Base-by-base conservation (phyloP, 352 stramenopile species). In the Globisporangium apiculatum region DNA sequence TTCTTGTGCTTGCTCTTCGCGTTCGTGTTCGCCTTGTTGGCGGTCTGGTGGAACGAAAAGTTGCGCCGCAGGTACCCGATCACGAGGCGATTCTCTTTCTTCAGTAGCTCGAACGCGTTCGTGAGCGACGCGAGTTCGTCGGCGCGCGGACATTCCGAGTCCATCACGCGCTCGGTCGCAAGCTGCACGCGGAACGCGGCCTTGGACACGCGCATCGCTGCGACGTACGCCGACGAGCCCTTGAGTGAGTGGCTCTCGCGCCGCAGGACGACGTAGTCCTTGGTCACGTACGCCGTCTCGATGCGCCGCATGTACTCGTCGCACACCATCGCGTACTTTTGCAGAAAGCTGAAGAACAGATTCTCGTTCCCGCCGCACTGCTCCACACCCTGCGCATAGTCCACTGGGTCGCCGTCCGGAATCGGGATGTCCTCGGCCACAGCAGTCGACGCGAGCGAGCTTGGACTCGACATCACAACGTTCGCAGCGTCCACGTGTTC, bases 221-320 rank as follows among this genome's bases (percentile, higher is more conserved):
- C 85, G 2, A 92, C 83, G 48, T 94, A 94, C 9, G 85, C 85
- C 0, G 85, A 92, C 7, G 81, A 91, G n/a, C 85, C 84, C 61
- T 94, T 94, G n/a, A 94, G 61, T 10, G 85, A 94, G 58, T 94
- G 85, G 53, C 79, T 87, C 58, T 92, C 83, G 4, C 82, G 77
- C 4, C 83, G 71, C 31, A 94, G 62, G 10, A 87, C 75, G 3
- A 84, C 63, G 54, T 77, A 90, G 58, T 94, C 78, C 11, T 61
- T 59, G 1, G 58, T 62, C 11, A 60, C 48, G 60, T 81, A 91
- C 8, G 79, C 75, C 31, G 71, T 71, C 41, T 92, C 80, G 45
- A 94, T 91, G 18, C 78, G 79, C 35, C 68, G 67, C 75, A 94
- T 87, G 54, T 90, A 87, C 58, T 83, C 77, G 45, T 91, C 80